phyloP scores from a whole-genome alignment of 2,329 filamentous ascomycete species.

The Epichloe hybrida region DNA sequence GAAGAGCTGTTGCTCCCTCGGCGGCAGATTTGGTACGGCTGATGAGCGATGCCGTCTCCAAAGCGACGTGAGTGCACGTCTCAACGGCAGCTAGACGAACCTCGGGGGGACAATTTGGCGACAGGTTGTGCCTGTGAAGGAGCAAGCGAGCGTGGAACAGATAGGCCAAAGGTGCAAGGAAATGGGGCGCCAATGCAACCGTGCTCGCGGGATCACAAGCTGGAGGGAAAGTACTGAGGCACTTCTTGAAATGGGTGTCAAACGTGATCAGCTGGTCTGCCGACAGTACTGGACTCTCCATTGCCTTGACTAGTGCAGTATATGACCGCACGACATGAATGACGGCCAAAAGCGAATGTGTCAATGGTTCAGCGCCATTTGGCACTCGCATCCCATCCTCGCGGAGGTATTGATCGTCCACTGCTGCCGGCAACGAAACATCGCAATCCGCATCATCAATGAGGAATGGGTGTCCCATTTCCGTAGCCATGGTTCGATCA shows the following conservation, averaged over 20 bases:
- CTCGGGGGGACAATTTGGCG: constrained; percentile 51
- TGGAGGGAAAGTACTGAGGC: constrained; percentile 61
- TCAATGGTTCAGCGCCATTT: constrained; percentile 39
- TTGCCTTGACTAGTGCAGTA: constrained; percentile 55
- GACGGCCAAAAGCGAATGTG: constrained; percentile 61
- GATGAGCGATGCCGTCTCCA: constrained; percentile 68
- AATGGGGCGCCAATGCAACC: constrained; percentile 56
- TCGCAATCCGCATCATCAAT: constrained; percentile 88
- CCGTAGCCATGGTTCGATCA: constrained; percentile 69
- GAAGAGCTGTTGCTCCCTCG: constrained; percentile 56
- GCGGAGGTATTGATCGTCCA: constrained; percentile 68
- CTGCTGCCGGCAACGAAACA: constrained; percentile 60
- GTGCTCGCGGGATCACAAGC: constrained; percentile 55
- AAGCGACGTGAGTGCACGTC: constrained; percentile 58
- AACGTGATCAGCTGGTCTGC: constrained; percentile 59
- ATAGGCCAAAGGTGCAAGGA: constrained; percentile 61
- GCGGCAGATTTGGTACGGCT: constrained; percentile 50
- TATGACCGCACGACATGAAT: constrained; percentile 74
- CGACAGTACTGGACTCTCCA: constrained; percentile 54
- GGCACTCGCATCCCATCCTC: constrained; percentile 40
- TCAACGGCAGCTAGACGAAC: constrained; percentile 61
- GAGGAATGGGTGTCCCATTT: constrained; percentile 65
- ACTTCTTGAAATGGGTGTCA: constrained; percentile 66
- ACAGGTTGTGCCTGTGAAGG: constrained; percentile 79
- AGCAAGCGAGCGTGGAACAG: constrained; percentile 74